phyloP scores from a whole-genome alignment of 2,329 filamentous ascomycete species.

The Raffaelea arxii region DNA sequence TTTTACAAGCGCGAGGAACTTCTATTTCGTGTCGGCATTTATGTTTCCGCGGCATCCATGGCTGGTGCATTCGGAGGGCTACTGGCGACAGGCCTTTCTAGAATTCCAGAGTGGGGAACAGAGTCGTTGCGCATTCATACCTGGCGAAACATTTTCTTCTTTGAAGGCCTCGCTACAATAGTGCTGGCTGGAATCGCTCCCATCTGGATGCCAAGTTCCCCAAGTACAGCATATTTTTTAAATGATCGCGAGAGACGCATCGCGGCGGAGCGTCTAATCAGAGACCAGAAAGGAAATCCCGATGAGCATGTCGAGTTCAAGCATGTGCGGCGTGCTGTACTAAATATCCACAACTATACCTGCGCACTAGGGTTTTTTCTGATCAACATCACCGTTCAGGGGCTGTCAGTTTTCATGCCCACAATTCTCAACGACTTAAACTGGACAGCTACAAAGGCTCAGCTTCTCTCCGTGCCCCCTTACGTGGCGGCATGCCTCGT shows the following conservation, averaged over 20 bases:
- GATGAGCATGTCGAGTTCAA: conserved; percentile 35
- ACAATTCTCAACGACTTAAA: conserved; percentile 34
- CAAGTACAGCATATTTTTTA: conserved; percentile 37
- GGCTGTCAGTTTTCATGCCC: conserved; percentile 38
- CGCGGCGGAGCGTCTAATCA: conserved; percentile 38
- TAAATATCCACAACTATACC: conserved; percentile 50
- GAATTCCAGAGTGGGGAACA: conserved; percentile 42
- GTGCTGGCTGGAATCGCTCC: conserved; percentile 37
- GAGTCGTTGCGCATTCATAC: conserved; percentile 31
- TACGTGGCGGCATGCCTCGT: conserved; percentile 31
- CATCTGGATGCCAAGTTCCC: conserved; percentile 40
- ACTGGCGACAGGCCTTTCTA: conserved; percentile 40
- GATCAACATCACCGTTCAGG: conserved; percentile 51
- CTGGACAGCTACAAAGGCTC: conserved; percentile 28
- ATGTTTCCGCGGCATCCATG: conserved; percentile 43
- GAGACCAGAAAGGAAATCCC: conserved; percentile 35
- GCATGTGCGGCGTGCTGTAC: conserved; percentile 41
- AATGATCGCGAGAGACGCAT: conserved; percentile 43
- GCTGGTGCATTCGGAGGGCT: conserved; percentile 50
- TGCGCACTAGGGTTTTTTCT: conserved; percentile 49
- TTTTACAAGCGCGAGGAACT: conserved; percentile 49
- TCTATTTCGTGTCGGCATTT: conserved; percentile 45
- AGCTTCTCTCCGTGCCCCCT: conserved; percentile 34
- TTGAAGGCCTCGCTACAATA: conserved; percentile 47
- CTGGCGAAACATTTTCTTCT: conserved; percentile 55